Evolutionary conservation across 2,329 filamentous ascomycete species (phyloP), one percentile per base, ranked within the genome.

Genomic region (Torrubiella hemipterigena): DNA sequence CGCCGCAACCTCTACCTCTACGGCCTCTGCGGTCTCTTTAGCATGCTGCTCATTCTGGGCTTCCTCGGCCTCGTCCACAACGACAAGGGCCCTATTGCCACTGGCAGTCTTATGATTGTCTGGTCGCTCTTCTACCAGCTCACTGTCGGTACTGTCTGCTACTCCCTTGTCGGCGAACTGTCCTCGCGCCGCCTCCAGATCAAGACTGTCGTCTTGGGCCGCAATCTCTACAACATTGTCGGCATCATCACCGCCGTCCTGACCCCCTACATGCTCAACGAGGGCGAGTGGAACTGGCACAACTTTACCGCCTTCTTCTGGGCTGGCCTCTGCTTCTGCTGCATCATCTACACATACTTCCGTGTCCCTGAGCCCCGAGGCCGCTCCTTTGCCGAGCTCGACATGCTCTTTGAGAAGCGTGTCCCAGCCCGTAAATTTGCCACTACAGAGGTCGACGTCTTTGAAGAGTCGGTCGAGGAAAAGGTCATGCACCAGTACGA

Each of bases 261-360:
- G 24, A 93, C 84, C 0, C 86, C 86, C 0, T 93, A 93, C 58
- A 94, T 94, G 86, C 68, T 93, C 25, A 94, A 94, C 58, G 84
- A 86, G 0, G 68, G 65, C 2, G 80, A 75, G 1, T 94, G 87
- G 86, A 64, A 93, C 55, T 94, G 85, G 86, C 67, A 73, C 38
- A 91, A 91, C 58, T 91, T 72, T 45, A 73, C 85, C 1, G 85
- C 86, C 17, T 93, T 93, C 60, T 93, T 93, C 63, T 85, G 85
- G 81, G 77, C 74, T 11, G 81, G 77, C 1, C 77, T 84, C 35
- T 89, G 82, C 56, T 83, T 85, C 58, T 56, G 76, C 33, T 91
- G 82, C 59, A 74, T 87, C 46, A 58, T 91, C 12, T 93, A 89
- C 58, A 80, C 79, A 0, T 58, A 50, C 38, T 58, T 58, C 40